Evolutionary conservation across 495 filamentous ascomycete species (phyloP).

Genomic region (Tuber melanosporum): DNA sequence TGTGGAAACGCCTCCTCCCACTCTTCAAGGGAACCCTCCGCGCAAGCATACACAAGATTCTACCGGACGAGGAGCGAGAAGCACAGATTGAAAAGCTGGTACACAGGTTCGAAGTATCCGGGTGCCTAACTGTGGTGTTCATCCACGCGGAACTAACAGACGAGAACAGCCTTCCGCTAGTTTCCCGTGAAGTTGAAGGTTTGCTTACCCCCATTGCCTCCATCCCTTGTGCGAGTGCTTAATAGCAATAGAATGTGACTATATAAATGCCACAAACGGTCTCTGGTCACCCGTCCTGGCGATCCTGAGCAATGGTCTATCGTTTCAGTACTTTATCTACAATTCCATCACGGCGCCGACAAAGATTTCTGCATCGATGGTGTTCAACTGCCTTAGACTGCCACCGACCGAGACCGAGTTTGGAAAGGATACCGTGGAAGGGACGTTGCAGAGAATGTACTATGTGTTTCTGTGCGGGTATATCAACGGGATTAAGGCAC

Average conservation of each 20-base stretch:
- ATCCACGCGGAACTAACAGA: neutral
- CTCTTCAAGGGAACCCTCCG: neutral
- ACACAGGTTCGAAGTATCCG: neutral
- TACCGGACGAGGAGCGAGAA: neutral
- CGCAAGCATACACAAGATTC: neutral
- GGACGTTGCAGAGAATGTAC: neutral
- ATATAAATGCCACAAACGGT: neutral
- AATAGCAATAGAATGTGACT: neutral
- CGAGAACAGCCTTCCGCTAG: neutral
- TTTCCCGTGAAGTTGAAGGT: neutral
- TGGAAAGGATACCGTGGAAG: neutral
- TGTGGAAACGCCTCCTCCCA: constrained; percentile 1
- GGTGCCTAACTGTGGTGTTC: neutral
- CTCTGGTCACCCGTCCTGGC: neutral
- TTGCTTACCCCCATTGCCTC: neutral
- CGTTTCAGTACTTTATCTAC: neutral
- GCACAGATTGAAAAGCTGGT: neutral
- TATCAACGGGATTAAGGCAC: neutral
- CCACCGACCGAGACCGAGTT: neutral
- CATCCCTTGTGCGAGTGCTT: neutral
- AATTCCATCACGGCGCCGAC: neutral
- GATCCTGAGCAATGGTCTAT: neutral
- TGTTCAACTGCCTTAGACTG: neutral
- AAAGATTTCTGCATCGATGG: neutral
- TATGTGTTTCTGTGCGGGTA: neutral